Conservation (phyloP, 2,329 filamentous ascomycete genomes). For the Monosporascus cannonballus region DNA sequence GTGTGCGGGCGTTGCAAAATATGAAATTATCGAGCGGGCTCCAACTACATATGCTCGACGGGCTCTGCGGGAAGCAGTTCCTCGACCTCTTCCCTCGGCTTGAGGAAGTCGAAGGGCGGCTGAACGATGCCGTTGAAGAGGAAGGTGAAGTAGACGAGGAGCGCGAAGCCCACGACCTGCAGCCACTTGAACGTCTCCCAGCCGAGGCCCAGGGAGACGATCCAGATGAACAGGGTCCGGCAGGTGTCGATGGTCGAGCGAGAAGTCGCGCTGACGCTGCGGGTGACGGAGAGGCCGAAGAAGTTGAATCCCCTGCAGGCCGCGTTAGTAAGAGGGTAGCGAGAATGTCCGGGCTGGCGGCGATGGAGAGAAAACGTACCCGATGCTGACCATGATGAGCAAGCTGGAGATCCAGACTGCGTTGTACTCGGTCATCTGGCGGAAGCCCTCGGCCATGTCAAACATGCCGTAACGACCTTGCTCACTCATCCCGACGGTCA, state of each 20-base stretch:
- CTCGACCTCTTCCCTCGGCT: slow-evolving; percentile 46
- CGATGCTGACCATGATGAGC: slow-evolving; percentile 95
- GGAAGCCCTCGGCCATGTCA: slow-evolving; percentile 80
- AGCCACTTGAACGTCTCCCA: slow-evolving; percentile 99
- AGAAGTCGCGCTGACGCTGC: slow-evolving; percentile 83
- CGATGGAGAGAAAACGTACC: slow-evolving; percentile 49
- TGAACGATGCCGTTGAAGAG: slow-evolving; percentile 91
- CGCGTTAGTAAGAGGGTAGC: background rate
- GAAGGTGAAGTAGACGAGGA: slow-evolving; percentile 95
- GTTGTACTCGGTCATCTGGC: slow-evolving; percentile 67
- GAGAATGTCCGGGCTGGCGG: background rate
- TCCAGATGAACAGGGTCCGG: slow-evolving; percentile 96
- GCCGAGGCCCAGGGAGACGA: slow-evolving; percentile 83
- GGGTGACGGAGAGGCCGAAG: slow-evolving; percentile 91
- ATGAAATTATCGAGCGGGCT: background rate
- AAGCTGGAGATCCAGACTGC: slow-evolving; percentile 71
- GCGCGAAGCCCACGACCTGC: slow-evolving; percentile 79
- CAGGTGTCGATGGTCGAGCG: slow-evolving; percentile 96
- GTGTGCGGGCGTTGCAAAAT: background rate
- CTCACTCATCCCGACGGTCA: slow-evolving; percentile 67
- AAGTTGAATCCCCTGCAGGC: slow-evolving; percentile 84
- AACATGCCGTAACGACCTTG: slow-evolving; percentile 78
- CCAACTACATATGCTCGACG: slow-evolving; percentile 57
- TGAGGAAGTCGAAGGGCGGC: slow-evolving; percentile 69
- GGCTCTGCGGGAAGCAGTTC: slow-evolving; percentile 76